A percentile compares a stretch with the other conserved stretches of the same genome.
These are phyloP conservation scores for Austropuccinia psidii DNA, from an alignment of 1,284 basidiomycete species.

Conservation along the genomic window DNA sequence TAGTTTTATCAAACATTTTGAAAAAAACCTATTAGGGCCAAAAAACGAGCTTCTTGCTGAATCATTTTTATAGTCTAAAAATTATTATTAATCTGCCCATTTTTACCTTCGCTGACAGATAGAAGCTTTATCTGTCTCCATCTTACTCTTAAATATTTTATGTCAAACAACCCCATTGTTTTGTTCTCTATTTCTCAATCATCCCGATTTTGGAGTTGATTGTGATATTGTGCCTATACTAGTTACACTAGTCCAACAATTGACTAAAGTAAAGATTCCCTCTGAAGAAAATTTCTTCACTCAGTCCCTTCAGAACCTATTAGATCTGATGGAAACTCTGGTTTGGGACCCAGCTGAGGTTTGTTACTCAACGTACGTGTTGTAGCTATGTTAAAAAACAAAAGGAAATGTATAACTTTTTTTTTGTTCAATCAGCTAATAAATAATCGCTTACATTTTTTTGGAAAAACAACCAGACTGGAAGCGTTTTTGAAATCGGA, in stretches of 20 bases:
- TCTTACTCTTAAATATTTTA: not conserved
- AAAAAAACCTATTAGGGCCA: not conserved
- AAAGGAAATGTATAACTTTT: too few relatives aligned
- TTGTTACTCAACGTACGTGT: conserved; percentile 11
- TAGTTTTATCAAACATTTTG: not conserved
- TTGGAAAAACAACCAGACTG: too few relatives aligned
- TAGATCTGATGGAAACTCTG: not conserved
- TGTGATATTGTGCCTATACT: not conserved
- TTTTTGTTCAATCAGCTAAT: too few relatives aligned
- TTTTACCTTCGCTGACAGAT: too few relatives aligned
- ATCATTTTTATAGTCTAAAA: not conserved
- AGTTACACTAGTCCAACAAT: not conserved
- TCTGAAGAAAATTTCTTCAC: too few relatives aligned
- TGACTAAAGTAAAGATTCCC: not conserved
- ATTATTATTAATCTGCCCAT: too few relatives aligned
- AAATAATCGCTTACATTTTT: too few relatives aligned
- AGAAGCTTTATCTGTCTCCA: not conserved
- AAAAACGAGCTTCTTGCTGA: not conserved
- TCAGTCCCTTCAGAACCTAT: not conserved
- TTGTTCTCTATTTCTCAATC: not conserved
- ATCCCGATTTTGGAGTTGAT: not conserved
- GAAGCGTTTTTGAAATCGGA: too few relatives aligned
- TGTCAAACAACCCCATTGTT: conserved; percentile 16
- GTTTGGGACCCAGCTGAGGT: conserved; percentile 24
- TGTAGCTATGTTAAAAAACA: not conserved